phyloP scores from a whole-genome alignment of 2,329 filamentous ascomycete species.

The Botryotinia calthae region DNA sequence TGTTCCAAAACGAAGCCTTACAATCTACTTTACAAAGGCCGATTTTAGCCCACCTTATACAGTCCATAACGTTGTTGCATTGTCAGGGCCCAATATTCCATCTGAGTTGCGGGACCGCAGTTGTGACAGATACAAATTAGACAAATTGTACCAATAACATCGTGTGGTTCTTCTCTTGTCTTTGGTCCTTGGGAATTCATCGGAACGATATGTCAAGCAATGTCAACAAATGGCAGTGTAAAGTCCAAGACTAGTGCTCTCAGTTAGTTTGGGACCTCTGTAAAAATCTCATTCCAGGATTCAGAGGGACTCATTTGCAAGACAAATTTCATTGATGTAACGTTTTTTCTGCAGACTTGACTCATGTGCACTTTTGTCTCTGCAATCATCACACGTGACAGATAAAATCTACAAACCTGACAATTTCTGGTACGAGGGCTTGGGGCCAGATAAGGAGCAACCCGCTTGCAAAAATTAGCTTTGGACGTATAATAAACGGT shows the following conservation, averaged over 20 bases:
- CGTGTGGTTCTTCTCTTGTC: not conserved
- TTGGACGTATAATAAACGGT: not conserved
- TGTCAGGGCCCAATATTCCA: not conserved
- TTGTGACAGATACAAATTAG: not conserved
- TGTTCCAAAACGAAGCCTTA: not conserved
- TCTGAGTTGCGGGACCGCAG: not conserved
- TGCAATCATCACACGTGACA: not conserved
- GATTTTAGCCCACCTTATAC: not conserved
- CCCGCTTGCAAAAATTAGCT: not conserved
- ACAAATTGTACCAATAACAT: not conserved
- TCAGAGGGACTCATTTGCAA: not conserved
- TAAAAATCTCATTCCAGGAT: not conserved
- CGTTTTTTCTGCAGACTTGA: not conserved
- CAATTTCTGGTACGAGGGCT: not conserved
- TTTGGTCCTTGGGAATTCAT: not conserved
- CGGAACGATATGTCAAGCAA: not conserved
- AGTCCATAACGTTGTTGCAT: not conserved
- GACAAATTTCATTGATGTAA: not conserved
- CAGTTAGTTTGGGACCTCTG: not conserved
- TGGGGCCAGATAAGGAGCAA: not conserved
- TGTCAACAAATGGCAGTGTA: not conserved
- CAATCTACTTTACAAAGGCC: not conserved
- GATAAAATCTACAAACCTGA: fast-evolving
- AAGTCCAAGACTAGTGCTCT: not conserved
- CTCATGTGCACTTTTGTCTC: too few species aligned